Conservation (phyloP, 2,329 filamentous ascomycete species). For the Penicillium brevicompactum region DNA sequence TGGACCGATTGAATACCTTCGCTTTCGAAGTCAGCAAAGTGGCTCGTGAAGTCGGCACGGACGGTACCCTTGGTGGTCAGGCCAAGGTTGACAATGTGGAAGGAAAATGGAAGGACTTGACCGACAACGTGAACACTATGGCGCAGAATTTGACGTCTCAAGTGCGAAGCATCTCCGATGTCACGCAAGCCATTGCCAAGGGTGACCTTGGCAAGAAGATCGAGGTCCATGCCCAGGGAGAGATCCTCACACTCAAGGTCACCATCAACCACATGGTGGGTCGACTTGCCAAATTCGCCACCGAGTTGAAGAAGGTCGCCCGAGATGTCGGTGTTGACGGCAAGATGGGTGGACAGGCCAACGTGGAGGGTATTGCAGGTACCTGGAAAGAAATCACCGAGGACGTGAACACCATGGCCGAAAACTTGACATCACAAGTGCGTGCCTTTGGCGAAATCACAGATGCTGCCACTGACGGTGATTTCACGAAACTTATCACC, state of each 20-base stretch:
- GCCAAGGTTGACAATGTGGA: constrained; percentile 66
- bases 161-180: constrained; percentile 88
- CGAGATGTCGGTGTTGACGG: constrained; percentile 97
- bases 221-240: constrained; percentile 90
- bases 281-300: constrained; percentile 90
- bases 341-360: constrained; percentile 97
- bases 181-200: constrained; percentile 92
- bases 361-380: constrained; percentile 88
- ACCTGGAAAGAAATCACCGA: constrained; percentile 98
- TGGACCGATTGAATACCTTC: constrained; percentile 65
- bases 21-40: constrained; percentile 68
- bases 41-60: constrained; percentile 65
- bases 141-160: constrained; percentile 65
- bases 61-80: constrained; percentile 65
- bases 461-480: constrained; percentile 94
- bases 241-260: constrained; percentile 90
- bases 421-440: constrained; percentile 90
- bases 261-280: constrained; percentile 99
- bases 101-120: constrained; percentile 68
- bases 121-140: constrained; percentile 70
- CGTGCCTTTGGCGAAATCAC: constrained; percentile 97
- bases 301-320: constrained; percentile 91
- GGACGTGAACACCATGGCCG: constrained; percentile 91
- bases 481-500: constrained; percentile 95
- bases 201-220: constrained; percentile 97